These are phyloP conservation scores for Peniophora sp. DNA, from an alignment of 1,284 basidiomycete species.

Conservation along the genomic window DNA sequence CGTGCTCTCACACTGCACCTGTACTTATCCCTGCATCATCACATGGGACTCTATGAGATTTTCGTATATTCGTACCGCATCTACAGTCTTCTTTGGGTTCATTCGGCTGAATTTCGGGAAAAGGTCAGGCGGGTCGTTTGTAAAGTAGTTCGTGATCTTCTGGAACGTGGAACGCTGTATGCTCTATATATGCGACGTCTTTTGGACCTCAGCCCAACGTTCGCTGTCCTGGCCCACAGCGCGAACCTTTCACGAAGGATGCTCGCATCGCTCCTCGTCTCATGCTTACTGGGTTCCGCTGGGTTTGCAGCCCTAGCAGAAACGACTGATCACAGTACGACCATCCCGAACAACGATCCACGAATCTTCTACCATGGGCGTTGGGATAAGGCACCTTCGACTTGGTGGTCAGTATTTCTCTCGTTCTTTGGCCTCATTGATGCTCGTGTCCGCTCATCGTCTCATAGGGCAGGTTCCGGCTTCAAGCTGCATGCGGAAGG, in stretches of 20 bases:
- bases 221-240: neutral
- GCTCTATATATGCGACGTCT: neutral
- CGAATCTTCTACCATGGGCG: conserved; percentile 28
- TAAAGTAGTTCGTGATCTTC: neutral
- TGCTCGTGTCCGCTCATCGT: neutral
- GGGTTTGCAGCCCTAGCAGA: neutral
- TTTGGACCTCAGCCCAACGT: too few relatives aligned
- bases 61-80: too few relatives aligned
- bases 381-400: conserved; percentile 29
- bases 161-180: too few relatives aligned
- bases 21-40: too few relatives aligned
- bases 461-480: conserved; percentile 42
- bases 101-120: neutral
- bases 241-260: neutral
- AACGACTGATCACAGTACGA: neutral
- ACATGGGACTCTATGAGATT: too few relatives aligned
- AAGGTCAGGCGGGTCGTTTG: neutral
- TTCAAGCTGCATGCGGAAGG: conserved; percentile 42
- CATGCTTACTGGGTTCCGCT: neutral
- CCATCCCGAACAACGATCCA: conserved; percentile 21
- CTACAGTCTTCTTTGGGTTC: too few relatives aligned
- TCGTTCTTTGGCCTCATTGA: neutral
- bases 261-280: neutral
- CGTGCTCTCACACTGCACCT: too few relatives aligned
- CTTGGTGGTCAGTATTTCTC: conserved; percentile 27